Percentiles rank a stretch among this genome's conserved stretches.
phyloP scores from a whole-genome alignment of 352 stramenopile genomes.

The Globisporangium emineosum region DNA sequence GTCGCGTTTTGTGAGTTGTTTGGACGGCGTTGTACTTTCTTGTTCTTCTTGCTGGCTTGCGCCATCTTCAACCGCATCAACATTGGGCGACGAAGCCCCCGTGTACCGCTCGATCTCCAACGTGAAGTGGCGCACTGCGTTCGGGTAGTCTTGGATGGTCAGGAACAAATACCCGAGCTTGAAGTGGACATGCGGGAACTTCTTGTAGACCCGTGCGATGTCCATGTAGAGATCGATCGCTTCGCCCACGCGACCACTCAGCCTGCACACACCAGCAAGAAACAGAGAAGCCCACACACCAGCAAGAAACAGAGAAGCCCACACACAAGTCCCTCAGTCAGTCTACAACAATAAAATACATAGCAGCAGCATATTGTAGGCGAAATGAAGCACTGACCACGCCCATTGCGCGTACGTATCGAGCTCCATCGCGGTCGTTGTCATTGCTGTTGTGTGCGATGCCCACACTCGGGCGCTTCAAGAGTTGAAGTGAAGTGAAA shows the following conservation, averaged over 20 bases:
- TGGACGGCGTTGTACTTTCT: slow-evolving; percentile 1
- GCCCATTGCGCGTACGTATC: slow-evolving; percentile 50
- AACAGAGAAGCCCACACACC: no score
- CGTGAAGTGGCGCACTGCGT: slow-evolving; percentile 35
- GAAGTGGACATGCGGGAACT: slow-evolving; percentile 51
- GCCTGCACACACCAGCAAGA: slow-evolving; percentile 16
- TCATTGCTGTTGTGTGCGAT: background rate
- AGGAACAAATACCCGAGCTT: slow-evolving; percentile 53
- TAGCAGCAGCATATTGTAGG: background rate
- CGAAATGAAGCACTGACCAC: slow-evolving; percentile 29
- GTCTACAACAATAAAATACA: background rate
- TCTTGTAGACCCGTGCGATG: slow-evolving; percentile 30
- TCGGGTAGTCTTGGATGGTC: slow-evolving; percentile 25
- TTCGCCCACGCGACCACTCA: slow-evolving; percentile 41
- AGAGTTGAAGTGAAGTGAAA: background rate
- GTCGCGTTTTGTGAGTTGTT: background rate
- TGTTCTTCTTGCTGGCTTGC: background rate
- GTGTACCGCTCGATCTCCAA: slow-evolving; percentile 35
- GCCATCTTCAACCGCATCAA: background rate
- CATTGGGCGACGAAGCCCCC: slow-evolving; percentile 6
- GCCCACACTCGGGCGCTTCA: background rate
- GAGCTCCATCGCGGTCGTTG: slow-evolving; percentile 24
- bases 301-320: no score
- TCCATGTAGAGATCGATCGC: slow-evolving; percentile 48
- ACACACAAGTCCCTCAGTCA: background rate